phyloP scores from a whole-genome alignment of 2,329 filamentous ascomycete genomes.

The Ilyonectria sp. region DNA sequence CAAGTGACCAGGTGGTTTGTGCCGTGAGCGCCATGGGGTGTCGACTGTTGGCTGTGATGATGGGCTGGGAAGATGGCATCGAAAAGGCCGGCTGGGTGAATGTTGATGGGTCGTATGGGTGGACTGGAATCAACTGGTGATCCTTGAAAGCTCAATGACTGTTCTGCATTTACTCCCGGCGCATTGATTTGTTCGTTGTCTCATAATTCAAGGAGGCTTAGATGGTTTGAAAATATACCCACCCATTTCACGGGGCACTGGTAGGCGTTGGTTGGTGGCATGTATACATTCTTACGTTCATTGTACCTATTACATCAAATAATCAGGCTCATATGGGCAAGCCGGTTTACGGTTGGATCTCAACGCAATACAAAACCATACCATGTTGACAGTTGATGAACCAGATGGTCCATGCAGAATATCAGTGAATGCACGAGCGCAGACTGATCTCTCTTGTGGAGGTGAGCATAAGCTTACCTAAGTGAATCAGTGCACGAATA shows the following conservation, averaged over 20 bases:
- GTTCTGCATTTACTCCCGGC: background rate
- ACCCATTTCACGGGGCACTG: conserved; percentile 27
- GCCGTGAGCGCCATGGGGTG: conserved; percentile 82
- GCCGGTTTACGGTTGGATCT: conserved; percentile 11
- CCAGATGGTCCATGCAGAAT: background rate
- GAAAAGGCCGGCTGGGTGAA: conserved; percentile 78
- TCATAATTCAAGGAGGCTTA: conserved; percentile 11
- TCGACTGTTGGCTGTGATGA: conserved; percentile 84
- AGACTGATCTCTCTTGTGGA: background rate
- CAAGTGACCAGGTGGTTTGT: conserved; percentile 81
- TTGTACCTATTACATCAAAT: conserved; percentile 9
- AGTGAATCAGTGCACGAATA: background rate
- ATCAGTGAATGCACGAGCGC: background rate
- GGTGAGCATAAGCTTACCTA: background rate
- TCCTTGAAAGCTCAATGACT: background rate
- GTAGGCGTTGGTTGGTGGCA: conserved; percentile 37
- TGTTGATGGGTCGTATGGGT: conserved; percentile 80
- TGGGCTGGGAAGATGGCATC: conserved; percentile 84
- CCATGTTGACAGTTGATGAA: conserved; percentile 1
- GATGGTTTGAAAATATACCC: conserved; percentile 24
- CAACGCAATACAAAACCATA: conserved; percentile 11
- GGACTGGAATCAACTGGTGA: conserved; percentile 65
- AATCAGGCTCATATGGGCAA: conserved; percentile 16
- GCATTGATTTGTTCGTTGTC: conserved; percentile 13
- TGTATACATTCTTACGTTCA: conserved; percentile 33